Percentiles rank a stretch among this genome's conserved stretches.
Conservation (phyloP, 305 asterid species). For the Fraxinus latifolia region DNA sequence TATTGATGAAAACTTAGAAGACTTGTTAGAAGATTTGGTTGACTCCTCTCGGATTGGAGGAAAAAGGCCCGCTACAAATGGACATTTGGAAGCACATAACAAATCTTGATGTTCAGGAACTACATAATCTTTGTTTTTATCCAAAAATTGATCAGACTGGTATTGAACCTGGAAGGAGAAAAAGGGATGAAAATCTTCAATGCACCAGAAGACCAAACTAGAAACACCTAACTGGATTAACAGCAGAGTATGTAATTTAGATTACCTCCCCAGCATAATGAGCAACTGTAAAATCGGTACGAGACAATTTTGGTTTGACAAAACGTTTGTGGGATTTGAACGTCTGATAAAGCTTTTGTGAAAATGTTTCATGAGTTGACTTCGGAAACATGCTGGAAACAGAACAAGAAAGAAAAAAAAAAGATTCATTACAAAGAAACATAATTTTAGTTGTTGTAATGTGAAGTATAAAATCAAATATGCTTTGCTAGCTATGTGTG, state of each 20-base stretch:
- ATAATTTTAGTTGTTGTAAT: background rate
- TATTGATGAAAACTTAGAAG: conserved; percentile 92
- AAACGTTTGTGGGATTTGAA: conserved; percentile 81
- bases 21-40: conserved; percentile 72
- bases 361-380: conserved; percentile 88
- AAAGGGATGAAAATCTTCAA: conserved; percentile 18
- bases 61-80: conserved; percentile 74
- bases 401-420: conserved; percentile 22
- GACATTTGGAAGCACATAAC: conserved; percentile 65
- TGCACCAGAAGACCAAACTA: conserved; percentile 18
- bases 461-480: conserved; percentile 7
- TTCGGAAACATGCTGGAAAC: conserved; percentile 94
- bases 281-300: conserved; percentile 80
- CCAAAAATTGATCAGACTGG: conserved; percentile 86
- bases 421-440: conserved; percentile 28
- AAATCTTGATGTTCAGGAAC: conserved; percentile 93
- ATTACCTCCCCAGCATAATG: conserved; percentile 99
- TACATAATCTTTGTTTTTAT: conserved; percentile 90
- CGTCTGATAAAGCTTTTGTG: conserved; percentile 92
- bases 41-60: conserved; percentile 79
- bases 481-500: conserved; percentile 22
- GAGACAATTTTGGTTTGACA: conserved; percentile 86
- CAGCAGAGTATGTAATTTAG: conserved; percentile 22
- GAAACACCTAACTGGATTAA: conserved; percentile 13
- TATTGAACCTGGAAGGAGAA: conserved; percentile 63